Conservation (phyloP, 495 filamentous ascomycete species). For the Clavariopsis aquatica region DNA sequence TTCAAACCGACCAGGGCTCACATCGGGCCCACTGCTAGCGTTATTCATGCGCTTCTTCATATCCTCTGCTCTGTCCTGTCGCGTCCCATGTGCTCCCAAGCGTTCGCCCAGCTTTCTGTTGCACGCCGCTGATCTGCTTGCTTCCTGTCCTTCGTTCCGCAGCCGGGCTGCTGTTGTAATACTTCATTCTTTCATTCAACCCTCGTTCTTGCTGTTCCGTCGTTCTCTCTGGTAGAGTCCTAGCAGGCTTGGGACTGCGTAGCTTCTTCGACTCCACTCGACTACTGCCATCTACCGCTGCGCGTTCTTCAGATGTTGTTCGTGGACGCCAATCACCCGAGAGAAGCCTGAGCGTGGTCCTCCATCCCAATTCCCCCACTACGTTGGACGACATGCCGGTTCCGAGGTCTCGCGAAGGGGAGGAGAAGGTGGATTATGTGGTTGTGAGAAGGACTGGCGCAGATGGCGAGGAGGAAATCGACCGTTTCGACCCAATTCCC, state of each 20-base stretch:
- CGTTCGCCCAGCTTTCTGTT: constrained; percentile 34
- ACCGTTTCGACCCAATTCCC: neutral
- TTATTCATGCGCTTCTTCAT: constrained; percentile 36
- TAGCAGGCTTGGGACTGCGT: constrained; percentile 35
- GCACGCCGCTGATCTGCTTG: constrained; percentile 27
- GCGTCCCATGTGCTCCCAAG: constrained; percentile 32
- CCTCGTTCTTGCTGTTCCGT: constrained; percentile 1
- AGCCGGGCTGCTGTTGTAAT: constrained; percentile 41
- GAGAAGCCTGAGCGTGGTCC: constrained; percentile 32
- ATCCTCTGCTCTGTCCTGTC: constrained; percentile 32
- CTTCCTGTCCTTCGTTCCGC: constrained; percentile 29
- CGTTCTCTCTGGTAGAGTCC: constrained; percentile 26
- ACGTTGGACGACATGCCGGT: constrained; percentile 30
- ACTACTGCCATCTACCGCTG: constrained; percentile 9
- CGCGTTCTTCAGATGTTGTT: constrained; percentile 36
- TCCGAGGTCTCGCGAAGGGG: constrained; percentile 21
- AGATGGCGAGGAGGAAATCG: constrained; percentile 5
- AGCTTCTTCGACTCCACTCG: constrained; percentile 15
- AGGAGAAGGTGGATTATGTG: constrained; percentile 31
- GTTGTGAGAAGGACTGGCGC: constrained; percentile 19
- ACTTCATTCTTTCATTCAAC: constrained; percentile 27
- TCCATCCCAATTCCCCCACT: constrained; percentile 12
- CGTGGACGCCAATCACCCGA: constrained; percentile 23
- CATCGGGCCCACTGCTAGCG: constrained; percentile 34
- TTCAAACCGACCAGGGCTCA: constrained; percentile 36